Conservation (phyloP, 2,329 filamentous ascomycete species). For the Diplodia intermedia region DNA sequence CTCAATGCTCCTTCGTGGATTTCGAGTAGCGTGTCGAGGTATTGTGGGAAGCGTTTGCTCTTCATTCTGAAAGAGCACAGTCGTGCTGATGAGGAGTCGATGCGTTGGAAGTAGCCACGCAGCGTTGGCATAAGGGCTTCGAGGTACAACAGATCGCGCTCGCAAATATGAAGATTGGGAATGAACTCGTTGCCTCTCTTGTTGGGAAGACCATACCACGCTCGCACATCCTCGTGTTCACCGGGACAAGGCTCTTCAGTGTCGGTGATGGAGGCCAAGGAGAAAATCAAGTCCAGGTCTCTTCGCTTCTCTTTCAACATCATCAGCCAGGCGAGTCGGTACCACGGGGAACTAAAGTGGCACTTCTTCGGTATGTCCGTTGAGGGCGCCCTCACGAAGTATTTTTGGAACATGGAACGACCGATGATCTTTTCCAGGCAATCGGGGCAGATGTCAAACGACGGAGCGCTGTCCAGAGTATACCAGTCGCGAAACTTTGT, state of each 20-base stretch:
- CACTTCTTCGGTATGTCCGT: constrained; percentile 70
- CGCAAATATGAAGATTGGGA: constrained; percentile 76
- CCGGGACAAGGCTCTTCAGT: constrained; percentile 66
- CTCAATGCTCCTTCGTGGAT: constrained; percentile 41
- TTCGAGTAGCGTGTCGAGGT: constrained; percentile 63
- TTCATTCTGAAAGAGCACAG: constrained; percentile 74
- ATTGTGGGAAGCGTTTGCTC: constrained; percentile 62
- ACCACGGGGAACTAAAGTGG: constrained; percentile 83
- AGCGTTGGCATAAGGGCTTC: constrained; percentile 77
- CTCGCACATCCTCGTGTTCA: constrained; percentile 61
- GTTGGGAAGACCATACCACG: constrained; percentile 80
- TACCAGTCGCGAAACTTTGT: constrained; percentile 79
- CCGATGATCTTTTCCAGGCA: constrained; percentile 77
- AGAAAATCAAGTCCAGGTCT: constrained; percentile 72
- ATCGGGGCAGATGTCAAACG: constrained; percentile 81
- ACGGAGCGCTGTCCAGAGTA: constrained; percentile 71
- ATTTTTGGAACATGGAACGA: constrained; percentile 69
- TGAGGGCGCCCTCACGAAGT: constrained; percentile 68
- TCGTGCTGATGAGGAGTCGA: constrained; percentile 42
- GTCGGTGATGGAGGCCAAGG: constrained; percentile 68
- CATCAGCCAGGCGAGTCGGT: constrained; percentile 82
- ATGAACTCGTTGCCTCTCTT: constrained; percentile 69
- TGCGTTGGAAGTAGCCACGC: constrained; percentile 66
- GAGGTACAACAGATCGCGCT: constrained; percentile 73
- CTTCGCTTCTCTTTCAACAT: constrained; percentile 72